phyloP scores from a whole-genome alignment of 1,284 basidiomycete genomes.

The Singerocomus inundabilis region DNA sequence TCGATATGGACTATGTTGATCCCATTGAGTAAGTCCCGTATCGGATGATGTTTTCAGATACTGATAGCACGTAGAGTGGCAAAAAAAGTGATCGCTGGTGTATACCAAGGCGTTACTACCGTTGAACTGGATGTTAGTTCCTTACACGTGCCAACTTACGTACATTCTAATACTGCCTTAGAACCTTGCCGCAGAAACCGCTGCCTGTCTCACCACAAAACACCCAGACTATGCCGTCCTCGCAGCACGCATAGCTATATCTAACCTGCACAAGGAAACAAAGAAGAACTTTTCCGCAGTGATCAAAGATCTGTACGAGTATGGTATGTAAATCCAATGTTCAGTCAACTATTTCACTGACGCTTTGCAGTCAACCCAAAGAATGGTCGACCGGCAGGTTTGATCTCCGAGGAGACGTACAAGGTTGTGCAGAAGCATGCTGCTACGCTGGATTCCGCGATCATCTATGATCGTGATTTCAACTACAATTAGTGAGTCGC shows the following conservation, averaged over 20 bases:
- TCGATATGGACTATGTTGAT: conserved; percentile 92
- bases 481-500: conserved; percentile 84
- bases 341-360: conserved; percentile 7
- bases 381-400: conserved; percentile 82
- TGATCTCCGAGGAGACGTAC: conserved; percentile 93
- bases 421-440: conserved; percentile 83
- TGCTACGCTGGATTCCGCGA: conserved; percentile 85
- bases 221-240: conserved; percentile 98
- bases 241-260: conserved; percentile 97
- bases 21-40: conserved; percentile 75
- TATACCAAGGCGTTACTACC: conserved; percentile 95
- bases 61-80: conserved; percentile 57
- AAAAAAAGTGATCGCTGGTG: conserved; percentile 94
- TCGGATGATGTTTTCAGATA: background rate
- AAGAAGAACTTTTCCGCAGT: conserved; percentile 96
- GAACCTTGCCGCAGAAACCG: conserved; percentile 96
- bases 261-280: conserved; percentile 99
- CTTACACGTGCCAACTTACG: background rate
- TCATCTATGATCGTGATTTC: conserved; percentile 99
- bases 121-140: conserved; percentile 89
- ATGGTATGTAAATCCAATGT: conserved; percentile 53
- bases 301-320: conserved; percentile 87
- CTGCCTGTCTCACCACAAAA: conserved; percentile 95
- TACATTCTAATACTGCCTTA: conserved; percentile 32
- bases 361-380: conserved; percentile 88